Base-by-base conservation (phyloP, 108 stramenopile species). In the Cyclostephanos tholiformis region DNA sequence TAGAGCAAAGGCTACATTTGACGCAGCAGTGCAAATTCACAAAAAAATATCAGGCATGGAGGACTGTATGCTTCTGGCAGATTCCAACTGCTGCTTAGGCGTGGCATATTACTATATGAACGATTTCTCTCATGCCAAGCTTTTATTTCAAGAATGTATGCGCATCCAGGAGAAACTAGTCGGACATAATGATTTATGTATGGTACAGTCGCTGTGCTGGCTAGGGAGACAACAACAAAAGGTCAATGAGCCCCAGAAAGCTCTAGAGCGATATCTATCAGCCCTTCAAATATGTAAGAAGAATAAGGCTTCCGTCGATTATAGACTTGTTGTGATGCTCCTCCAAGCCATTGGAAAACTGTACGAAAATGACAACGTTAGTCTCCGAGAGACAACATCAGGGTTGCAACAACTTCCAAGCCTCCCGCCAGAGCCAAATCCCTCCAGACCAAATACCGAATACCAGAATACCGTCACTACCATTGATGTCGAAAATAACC, bases 401-500 rank as follows among this genome's bases (percentile, higher is more conserved):
- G 44, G 16, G 16, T 46, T 46, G 3, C 44, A 46, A 16, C 44
- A 46, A 46, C 44, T 17, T 14, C 16, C 44, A 46, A 46, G 16
- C 16, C 44, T 46, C 44, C 44, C 44, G 44, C 44, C 44, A 16
- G 44, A 17, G 44, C 44, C 14, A 17, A 17, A 46, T 46, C 13
- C 44, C 16, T 14, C 44, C 44, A 16, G 16, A 46, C 16, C 44
- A 46, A 46, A 46, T 46, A 46, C 13, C 44, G 16, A 14, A 14
- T 14, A 46, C 44, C 44, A 14, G 16, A 46, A 46, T 14, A 17
- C 14, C 44, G 1, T 0, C 44, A 46, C 75, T 19, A 59, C 49
- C 19, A 69, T 72, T 59, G 63, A 65, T 63, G 69, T 75, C 58
- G 76, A 90, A 30, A 86, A 81, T 16, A 85, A 87, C 22, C 83